These are phyloP conservation scores for Penicillium pancosmium DNA, from an alignment of 495 filamentous ascomycete genomes.

Conservation along the genomic window DNA sequence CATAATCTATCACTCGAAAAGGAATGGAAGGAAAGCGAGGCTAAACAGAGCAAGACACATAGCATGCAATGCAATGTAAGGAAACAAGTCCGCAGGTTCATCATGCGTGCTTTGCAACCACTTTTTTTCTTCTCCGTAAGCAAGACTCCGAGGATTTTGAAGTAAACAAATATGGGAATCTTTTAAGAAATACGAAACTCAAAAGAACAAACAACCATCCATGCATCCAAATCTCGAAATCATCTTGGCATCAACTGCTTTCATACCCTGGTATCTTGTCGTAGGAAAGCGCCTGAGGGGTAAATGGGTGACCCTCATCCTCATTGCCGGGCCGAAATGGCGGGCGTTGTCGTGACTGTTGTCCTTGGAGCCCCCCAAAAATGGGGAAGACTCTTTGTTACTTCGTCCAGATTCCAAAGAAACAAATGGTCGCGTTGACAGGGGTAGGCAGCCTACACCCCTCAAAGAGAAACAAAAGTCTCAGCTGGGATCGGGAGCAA, in stretches of 20 bases:
- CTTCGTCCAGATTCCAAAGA: conserved; percentile 17
- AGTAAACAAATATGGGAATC: conserved; percentile 25
- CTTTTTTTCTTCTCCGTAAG: conserved; percentile 38
- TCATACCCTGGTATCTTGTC: conserved; percentile 32
- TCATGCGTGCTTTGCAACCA: conserved; percentile 35
- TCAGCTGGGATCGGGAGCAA: conserved; percentile 17
- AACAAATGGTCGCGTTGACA: conserved; percentile 15
- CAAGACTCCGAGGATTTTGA: conserved; percentile 20
- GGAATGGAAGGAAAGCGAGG: conserved; percentile 43
- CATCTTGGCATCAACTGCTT: conserved; percentile 27
- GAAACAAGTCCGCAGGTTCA: conserved; percentile 33
- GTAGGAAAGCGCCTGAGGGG: conserved; percentile 22
- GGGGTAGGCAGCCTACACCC: conserved; percentile 3
- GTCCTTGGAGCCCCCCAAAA: background rate
- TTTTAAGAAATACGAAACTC: conserved; percentile 10
- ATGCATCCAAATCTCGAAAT: conserved; percentile 23
- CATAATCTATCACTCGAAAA: conserved; percentile 50
- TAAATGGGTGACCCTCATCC: conserved; percentile 15
- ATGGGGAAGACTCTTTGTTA: conserved; percentile 13
- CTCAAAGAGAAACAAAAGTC: conserved; percentile 10
- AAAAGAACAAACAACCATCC: conserved; percentile 18
- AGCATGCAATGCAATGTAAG: conserved; percentile 32
- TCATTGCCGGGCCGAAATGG: conserved; percentile 19
- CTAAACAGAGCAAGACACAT: conserved; percentile 41
- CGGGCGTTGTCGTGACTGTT: conserved; percentile 15